Conservation (phyloP, 2,329 filamentous ascomycete genomes). For the Fusarium illudens region DNA sequence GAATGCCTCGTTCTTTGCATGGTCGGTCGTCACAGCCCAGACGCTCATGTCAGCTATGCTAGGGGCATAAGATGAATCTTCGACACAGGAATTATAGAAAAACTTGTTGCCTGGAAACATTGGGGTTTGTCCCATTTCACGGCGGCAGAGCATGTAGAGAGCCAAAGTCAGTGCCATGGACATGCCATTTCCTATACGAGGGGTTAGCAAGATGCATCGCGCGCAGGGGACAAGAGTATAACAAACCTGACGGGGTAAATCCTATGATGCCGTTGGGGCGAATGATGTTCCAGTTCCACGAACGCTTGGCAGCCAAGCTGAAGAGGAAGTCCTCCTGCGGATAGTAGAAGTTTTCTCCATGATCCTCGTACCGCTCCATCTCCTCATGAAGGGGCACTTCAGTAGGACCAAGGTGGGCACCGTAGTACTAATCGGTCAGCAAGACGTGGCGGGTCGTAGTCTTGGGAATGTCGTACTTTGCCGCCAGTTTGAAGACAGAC, state of each 20-base stretch:
- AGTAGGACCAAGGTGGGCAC: slow-evolving; percentile 22
- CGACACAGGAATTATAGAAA: slow-evolving; percentile 18
- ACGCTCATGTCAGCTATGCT: slow-evolving; percentile 11
- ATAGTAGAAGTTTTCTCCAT: slow-evolving; percentile 32
- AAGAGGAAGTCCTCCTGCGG: slow-evolving; percentile 29
- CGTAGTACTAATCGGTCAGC: slow-evolving; percentile 16
- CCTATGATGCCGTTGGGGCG: slow-evolving; percentile 30
- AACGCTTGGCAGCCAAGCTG: slow-evolving; percentile 17
- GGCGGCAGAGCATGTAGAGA: slow-evolving; percentile 25
- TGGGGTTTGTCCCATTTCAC: slow-evolving; percentile 16
- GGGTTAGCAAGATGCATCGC: not conserved
- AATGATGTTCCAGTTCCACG: slow-evolving; percentile 29
- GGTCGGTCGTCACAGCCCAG: slow-evolving; percentile 3
- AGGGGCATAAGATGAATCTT: slow-evolving; percentile 24
- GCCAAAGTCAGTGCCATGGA: slow-evolving; percentile 26
- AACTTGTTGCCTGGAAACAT: slow-evolving; percentile 28
- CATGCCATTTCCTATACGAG: slow-evolving; percentile 22
- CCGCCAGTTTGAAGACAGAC: slow-evolving; percentile 30
- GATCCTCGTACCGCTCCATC: slow-evolving; percentile 26
- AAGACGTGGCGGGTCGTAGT: not conserved
- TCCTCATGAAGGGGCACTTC: slow-evolving; percentile 28
- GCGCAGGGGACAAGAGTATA: not conserved
- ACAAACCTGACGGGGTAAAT: slow-evolving; percentile 24
- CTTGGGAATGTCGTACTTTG: slow-evolving; percentile 6
- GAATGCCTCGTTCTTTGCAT: slow-evolving; percentile 11